phyloP scores from a whole-genome alignment of 352 stramenopile species.

The Lagenidium sp. region DNA sequence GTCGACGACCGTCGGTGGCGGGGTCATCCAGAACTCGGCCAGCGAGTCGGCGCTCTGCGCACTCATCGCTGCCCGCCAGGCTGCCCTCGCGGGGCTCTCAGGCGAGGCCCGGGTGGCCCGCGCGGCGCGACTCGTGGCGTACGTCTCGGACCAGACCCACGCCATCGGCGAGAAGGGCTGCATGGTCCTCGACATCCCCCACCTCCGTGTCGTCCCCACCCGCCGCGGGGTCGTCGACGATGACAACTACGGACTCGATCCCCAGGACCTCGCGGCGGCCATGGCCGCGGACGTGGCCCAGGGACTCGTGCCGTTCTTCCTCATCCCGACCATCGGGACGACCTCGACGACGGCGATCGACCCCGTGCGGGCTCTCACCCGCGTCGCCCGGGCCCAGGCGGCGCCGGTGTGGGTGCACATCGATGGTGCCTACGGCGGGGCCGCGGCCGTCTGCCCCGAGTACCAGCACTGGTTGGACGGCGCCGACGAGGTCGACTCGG shows the following conservation, averaged over 20 bases:
- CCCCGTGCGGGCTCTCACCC: slow-evolving; percentile 25
- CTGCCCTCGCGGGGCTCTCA: slow-evolving; percentile 23
- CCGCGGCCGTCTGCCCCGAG: slow-evolving; percentile 40
- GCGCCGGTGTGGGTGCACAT: slow-evolving; percentile 51
- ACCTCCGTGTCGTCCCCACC: slow-evolving; percentile 43
- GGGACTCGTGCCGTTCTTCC: slow-evolving; percentile 46
- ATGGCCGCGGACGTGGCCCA: slow-evolving; percentile 42
- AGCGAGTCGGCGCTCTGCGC: slow-evolving; percentile 49
- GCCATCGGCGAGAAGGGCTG: slow-evolving; percentile 55
- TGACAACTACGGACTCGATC: slow-evolving; percentile 43
- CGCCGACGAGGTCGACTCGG: slow-evolving; percentile 48
- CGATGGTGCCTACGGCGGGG: slow-evolving; percentile 55
- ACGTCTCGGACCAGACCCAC: slow-evolving; percentile 68
- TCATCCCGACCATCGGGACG: slow-evolving; percentile 53
- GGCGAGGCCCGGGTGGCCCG: slow-evolving; percentile 21
- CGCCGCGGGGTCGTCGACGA: slow-evolving; percentile 23
- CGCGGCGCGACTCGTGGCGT: slow-evolving; percentile 36
- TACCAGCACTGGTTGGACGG: slow-evolving; percentile 38
- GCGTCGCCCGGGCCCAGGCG: slow-evolving; percentile 24
- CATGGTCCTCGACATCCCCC: slow-evolving; percentile 53
- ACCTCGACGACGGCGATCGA: slow-evolving; percentile 57
- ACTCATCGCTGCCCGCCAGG: slow-evolving; percentile 29
- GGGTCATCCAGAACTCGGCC: slow-evolving; percentile 59
- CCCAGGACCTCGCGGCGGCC: slow-evolving; percentile 28
- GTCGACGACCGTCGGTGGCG: slow-evolving; percentile 37